These are phyloP conservation scores for Eimeria maxima DNA, from an alignment of 169 alveolate genomes.

Conservation along the genomic window DNA sequence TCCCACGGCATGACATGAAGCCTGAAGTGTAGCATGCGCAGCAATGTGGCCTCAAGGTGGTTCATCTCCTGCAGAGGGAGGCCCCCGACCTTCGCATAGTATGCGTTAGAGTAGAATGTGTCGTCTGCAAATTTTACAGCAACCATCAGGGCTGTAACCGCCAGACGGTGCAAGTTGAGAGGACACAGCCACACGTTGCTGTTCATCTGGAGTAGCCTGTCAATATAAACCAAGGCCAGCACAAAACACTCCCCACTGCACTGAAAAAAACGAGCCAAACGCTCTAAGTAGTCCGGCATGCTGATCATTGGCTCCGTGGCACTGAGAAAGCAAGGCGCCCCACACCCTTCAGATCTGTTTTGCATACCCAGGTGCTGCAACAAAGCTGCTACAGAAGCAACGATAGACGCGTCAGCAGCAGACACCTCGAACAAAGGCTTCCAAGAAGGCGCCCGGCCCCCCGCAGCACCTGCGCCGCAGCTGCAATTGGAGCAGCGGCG, in stretches of 20 bases:
- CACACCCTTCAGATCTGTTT: conserved; percentile 67
- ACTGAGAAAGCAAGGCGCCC: conserved; percentile 92
- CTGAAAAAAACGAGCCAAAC: conserved; percentile 93
- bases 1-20: conserved; percentile 87
- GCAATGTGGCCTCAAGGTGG: conserved; percentile 87
- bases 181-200: conserved; percentile 80
- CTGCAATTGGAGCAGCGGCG: conserved; percentile 65
- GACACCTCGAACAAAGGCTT: conserved; percentile 57
- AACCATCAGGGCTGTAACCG: conserved; percentile 88
- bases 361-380: conserved; percentile 70
- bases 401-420: conserved; percentile 62
- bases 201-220: conserved; percentile 85
- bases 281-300: conserved; percentile 89
- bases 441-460: conserved; percentile 15
- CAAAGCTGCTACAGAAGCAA: conserved; percentile 55
- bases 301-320: conserved; percentile 93
- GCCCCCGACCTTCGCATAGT: conserved; percentile 90
- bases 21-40: conserved; percentile 86
- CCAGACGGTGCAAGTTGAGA: conserved; percentile 88
- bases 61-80: conserved; percentile 89
- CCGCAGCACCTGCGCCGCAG: conserved; percentile 24
- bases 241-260: conserved; percentile 89
- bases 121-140: conserved; percentile 91
- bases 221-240: conserved; percentile 87
- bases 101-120: conserved; percentile 87